phyloP scores from a whole-genome alignment of 2,329 filamentous ascomycete species.

The Grosmannia huntii region DNA sequence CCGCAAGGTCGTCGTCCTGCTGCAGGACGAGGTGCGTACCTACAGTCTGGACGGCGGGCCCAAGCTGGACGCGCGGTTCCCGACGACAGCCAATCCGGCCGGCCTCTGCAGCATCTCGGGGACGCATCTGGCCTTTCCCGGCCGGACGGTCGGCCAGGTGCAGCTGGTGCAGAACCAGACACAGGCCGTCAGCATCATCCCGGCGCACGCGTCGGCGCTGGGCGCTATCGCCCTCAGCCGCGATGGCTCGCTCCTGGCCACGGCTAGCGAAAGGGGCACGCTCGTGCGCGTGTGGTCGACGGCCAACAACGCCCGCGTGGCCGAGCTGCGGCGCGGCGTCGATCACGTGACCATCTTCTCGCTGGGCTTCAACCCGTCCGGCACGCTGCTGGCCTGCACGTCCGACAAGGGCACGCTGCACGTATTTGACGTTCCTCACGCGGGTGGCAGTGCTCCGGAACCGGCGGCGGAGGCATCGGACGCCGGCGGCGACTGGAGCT shows the following conservation, averaged over 20 bases:
- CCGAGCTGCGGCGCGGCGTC: conserved; percentile 77
- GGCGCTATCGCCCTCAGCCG: conserved; percentile 67
- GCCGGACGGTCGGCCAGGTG: conserved; percentile 76
- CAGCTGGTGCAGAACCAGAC: conserved; percentile 71
- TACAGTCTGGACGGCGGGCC: conserved; percentile 68
- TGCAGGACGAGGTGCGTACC: conserved; percentile 70
- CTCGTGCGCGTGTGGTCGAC: conserved; percentile 78
- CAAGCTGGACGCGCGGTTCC: conserved; percentile 59
- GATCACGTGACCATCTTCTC: conserved; percentile 82
- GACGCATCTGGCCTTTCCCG: conserved; percentile 66
- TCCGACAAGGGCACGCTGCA: conserved; percentile 96
- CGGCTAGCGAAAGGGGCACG: conserved; percentile 84
- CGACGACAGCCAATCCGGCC: conserved; percentile 73
- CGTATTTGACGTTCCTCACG: conserved; percentile 68
- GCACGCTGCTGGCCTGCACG: conserved; percentile 72
- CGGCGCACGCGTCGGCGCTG: conserved; percentile 70
- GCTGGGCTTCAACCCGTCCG: conserved; percentile 73
- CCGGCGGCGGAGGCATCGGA: background rate
- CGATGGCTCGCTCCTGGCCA: conserved; percentile 72
- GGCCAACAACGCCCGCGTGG: conserved; percentile 63
- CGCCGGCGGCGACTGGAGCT: conserved; percentile 10
- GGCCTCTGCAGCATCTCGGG: conserved; percentile 69
- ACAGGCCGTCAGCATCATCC: conserved; percentile 82
- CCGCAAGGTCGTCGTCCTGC: conserved; percentile 64
- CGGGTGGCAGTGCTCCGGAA: conserved; percentile 1